Base-by-base conservation (phyloP, 1,284 basidiomycete genomes). In the Cryptococcus sp. region DNA sequence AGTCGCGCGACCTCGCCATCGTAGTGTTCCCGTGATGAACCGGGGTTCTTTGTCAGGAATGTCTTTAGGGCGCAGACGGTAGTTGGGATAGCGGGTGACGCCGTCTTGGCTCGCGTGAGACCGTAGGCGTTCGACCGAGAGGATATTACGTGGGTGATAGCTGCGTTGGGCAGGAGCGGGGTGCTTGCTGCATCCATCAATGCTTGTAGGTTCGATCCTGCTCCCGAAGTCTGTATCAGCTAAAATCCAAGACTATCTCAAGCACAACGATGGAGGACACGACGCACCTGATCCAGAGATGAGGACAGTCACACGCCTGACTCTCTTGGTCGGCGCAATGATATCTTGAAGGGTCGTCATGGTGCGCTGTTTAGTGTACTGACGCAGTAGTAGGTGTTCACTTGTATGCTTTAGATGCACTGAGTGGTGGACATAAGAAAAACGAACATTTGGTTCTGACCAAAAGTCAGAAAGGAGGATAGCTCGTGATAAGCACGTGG, bases 201-300 rank as follows among this genome's bases (percentile, higher is more conserved):
- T 0, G 95, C 94, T 80, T 98, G 94, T 23, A 99, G 85, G 79
- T 99, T 99, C 30, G 90, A 89, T 45, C 95, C 93, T 96, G 66
- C 30, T 8, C 30, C 8, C 30, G 13, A 4, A 35, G 3, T 10
- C 30, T 35, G 13, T 35, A 35, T 35, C 30, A 35, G 30, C 30
- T 13, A 35, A 35, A 35, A 35, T 5, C 27, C 10, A 30, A 4
- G n/a, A n/a, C 25, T 6, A 6, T 13, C 10, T 35, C 30, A 35
- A 5, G 30, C 30, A 35, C 30, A 13, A 35, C 10, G 30, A 10
- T 5, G 16, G 16, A 52, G 43, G 42, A 45, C 13, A 70, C 80
- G 65, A 8, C 30, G 30, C 66, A 90, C 92, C 93, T 81, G 90
- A 92, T 60, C 93, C 93, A 47, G 87, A 88, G 70, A 89, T 86